phyloP scores from a whole-genome alignment of 768 basidiomycete species.

The Bullera alba region DNA sequence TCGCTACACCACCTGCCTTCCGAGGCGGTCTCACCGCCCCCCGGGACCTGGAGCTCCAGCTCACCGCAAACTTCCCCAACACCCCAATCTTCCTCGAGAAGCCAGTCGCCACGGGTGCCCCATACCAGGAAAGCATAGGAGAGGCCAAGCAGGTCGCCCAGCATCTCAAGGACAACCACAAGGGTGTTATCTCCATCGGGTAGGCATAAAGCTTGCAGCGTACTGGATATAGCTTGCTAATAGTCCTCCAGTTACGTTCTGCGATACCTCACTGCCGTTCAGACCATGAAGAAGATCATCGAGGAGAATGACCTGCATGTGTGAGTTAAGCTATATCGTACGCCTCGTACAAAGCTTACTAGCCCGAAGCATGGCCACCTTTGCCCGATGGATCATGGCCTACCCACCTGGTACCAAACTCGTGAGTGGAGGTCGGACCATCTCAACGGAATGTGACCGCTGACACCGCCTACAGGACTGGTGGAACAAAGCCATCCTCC shows the following conservation, averaged over 20 bases:
- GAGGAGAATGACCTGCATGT: constrained; percentile 86
- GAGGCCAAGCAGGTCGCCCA: constrained; percentile 67
- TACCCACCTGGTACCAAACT: constrained; percentile 33
- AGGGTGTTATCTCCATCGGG: constrained; percentile 72
- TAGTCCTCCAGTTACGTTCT: constrained; percentile 59
- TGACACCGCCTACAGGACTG: constrained; percentile 29
- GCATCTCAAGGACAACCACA: constrained; percentile 59
- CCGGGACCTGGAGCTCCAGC: constrained; percentile 76
- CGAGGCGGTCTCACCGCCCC: constrained; percentile 65
- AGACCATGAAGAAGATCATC: constrained; percentile 92
- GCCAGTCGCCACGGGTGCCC: constrained; percentile 73
- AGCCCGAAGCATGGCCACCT: constrained; percentile 29
- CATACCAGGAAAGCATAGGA: constrained; percentile 43
- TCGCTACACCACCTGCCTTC: constrained; percentile 86
- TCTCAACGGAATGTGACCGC: neutral
- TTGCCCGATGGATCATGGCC: constrained; percentile 24
- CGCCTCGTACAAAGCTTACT: neutral
- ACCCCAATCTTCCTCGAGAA: constrained; percentile 86
- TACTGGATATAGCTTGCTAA: neutral
- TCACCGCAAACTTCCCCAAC: constrained; percentile 75
- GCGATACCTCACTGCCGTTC: constrained; percentile 81
- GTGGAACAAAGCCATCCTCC: constrained; percentile 41
- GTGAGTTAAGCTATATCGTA: constrained; percentile 12
- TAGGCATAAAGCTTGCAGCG: constrained; percentile 12
- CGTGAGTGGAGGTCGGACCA: constrained; percentile 14